Evolutionary conservation across 257 asterid genomes (phyloP), one percentile per base, ranked within the genome.

Genomic region (Petunia axillaris): DNA sequence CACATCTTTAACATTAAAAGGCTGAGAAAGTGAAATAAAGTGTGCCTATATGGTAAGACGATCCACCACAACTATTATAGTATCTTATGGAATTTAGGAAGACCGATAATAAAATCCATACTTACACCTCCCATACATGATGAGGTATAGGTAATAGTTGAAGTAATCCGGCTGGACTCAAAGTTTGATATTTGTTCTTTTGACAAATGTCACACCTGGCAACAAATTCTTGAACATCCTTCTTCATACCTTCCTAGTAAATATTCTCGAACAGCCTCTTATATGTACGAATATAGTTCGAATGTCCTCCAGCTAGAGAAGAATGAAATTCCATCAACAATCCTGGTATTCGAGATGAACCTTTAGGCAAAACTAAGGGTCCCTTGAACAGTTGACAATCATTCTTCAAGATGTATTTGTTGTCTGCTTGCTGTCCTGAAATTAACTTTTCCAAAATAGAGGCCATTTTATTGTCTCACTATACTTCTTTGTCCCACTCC

Each of bases 181-280:
- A n/a, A 13, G 36, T 6, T 39, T 64, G 50, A 64, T 25, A 64
- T 35, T 64, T 64, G n/a, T 64, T 64, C 73, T 64, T 64, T 60
- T 60, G 40, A 60, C 40, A 60, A 40, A n/a, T 58, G 15, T 58
- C 64, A 58, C 64, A 58, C 64, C 6, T 64, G 46, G 73, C 0
- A 65, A 65, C 4, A 3, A 64, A 65, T 48, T 65, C 36, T 38
- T 39, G 50, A 48, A 65, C 50, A 65, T 65, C 25, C 35, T 4
- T 64, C 11, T 38, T 64, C 48, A 38, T 38, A 38, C 60, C 71
- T 6, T 64, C 71, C 4, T 2, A 13, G 2, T 63, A 63, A 1
- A 64, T 64, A 64, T 64, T 64, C 71, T 38, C 16, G 7, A 10
- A 38, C 4, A 64, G 6, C 4, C 46, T 64, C 44, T 64, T 38